Evolutionary conservation across 129 eudicot genomes (phyloP).

Genomic region (Artemisia tridentata): DNA sequence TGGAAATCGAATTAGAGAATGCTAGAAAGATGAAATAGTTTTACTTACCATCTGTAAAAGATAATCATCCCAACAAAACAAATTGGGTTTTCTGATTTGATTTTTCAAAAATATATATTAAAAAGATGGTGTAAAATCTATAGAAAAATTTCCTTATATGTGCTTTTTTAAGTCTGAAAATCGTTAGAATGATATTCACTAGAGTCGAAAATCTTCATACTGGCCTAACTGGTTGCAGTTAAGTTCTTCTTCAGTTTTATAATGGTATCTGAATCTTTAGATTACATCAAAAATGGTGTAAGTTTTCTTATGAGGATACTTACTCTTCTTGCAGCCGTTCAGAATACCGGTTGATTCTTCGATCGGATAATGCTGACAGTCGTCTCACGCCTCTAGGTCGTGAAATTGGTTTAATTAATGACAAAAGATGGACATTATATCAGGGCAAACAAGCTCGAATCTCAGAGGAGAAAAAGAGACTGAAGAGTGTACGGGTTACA

Average conservation of each 20-base stretch:
- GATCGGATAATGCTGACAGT: slow-evolving; percentile 94
- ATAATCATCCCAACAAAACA: slow-evolving; percentile 6
- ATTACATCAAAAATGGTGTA: background rate
- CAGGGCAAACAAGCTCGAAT: slow-evolving; percentile 83
- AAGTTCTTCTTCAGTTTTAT: background rate
- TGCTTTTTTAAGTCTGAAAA: too few relatives aligned
- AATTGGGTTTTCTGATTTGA: background rate
- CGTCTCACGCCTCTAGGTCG: slow-evolving; percentile 91
- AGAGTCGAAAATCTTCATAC: too few relatives aligned
- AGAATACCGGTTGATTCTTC: slow-evolving; percentile 79
- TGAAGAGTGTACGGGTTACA: slow-evolving; percentile 62
- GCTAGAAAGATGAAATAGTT: too few relatives aligned
- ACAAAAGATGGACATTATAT: slow-evolving; percentile 67
- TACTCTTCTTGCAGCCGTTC: slow-evolving; percentile 64
- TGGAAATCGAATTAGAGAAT: too few relatives aligned
- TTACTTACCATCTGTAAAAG: background rate
- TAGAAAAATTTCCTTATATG: too few relatives aligned
- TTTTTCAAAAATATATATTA: background rate
- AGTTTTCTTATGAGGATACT: background rate
- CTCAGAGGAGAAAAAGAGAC: slow-evolving; percentile 74
- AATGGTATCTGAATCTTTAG: background rate
- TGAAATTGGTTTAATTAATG: slow-evolving; percentile 90
- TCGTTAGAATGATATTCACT: too few relatives aligned
- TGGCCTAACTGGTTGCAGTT: background rate
- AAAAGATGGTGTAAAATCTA: too few relatives aligned